Base-by-base conservation (phyloP, 495 filamentous ascomycete species). In the Penicillium dipodomyicola region DNA sequence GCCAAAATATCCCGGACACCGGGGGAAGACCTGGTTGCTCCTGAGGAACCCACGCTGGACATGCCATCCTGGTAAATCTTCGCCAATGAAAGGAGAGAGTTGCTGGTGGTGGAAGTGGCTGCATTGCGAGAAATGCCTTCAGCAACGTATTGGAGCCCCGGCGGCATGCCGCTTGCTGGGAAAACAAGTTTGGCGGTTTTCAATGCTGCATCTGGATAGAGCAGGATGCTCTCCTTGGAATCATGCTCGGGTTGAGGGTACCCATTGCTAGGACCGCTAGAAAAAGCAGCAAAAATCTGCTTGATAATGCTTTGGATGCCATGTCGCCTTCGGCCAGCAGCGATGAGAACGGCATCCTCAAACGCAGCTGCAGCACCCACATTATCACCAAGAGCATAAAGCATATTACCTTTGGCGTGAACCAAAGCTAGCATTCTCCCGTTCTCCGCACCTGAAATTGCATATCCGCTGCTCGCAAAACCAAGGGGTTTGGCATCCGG, bases 41-140 rank as follows among this genome's bases (percentile, higher is more conserved):
- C 80, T 3, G 80, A 74, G 33, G 83, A 84, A 32, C 23, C 39
- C 32, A 86, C 84, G 57, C 84, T 92, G 7, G 91, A 80, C 89
- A 97, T 96, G n/a, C 92, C 88, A 75, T 99, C 94, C 70, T 99
- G 94, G 61, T 96, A 97, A 44, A 99, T 97, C 71, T 99, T 99
- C 23, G 94, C 94, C 46, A 99, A 76, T 1, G 93, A 97, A 4
- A 99, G 81, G 8, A 99, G 75, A 15, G 92, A 94, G 68, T 99
- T 99, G 72, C 93, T 97, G 4, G 92, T 96, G 4, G 92, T 97
- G 7, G 91, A 92, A 11, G 96, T 82, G 12, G 90, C 93, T 10
- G 92, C 90, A 65, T 84, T 92, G 61, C 85, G 82, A 20, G 90
- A 82, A 40, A 87, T 75, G 9, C 87, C 88, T 39, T 89, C 84